Percentiles rank a stretch among this genome's conserved stretches.
phyloP scores from a whole-genome alignment of 2,329 filamentous ascomycete genomes.

The Rutstroemia sp. region DNA sequence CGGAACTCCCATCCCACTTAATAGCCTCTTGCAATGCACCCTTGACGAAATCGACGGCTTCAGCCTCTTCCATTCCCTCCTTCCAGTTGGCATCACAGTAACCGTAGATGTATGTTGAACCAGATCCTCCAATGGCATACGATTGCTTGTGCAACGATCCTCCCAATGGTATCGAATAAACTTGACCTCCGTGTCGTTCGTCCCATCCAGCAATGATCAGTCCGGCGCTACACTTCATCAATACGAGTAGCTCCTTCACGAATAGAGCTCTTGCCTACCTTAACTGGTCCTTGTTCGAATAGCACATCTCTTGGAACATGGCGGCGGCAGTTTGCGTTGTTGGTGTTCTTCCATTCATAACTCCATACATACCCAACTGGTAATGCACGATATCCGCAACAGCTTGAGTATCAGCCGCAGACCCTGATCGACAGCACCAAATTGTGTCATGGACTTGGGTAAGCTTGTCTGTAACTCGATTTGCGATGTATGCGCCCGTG shows the following conservation, averaged over 20 bases:
- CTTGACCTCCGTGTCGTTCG: conserved; percentile 87
- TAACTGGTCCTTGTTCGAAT: conserved; percentile 90
- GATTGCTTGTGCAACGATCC: conserved; percentile 96
- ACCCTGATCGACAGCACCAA: conserved; percentile 98
- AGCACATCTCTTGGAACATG: conserved; percentile 97
- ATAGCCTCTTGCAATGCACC: conserved; percentile 86
- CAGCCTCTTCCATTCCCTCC: conserved; percentile 87
- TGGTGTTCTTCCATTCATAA: conserved; percentile 80
- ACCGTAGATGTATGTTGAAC: conserved; percentile 98
- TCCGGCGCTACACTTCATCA: conserved; percentile 58
- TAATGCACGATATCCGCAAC: conserved; percentile 98
- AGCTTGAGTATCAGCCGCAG: conserved; percentile 94
- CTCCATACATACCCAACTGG: conserved; percentile 86
- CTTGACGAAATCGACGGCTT: conserved; percentile 90
- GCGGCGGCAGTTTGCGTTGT: conserved; percentile 93
- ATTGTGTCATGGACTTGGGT: conserved; percentile 98
- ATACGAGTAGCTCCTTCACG: background rate
- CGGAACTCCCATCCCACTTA: conserved; percentile 98
- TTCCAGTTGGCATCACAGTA: conserved; percentile 96
- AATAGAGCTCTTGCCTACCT: conserved; percentile 51
- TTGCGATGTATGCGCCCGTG: conserved; percentile 96
- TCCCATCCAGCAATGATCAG: conserved; percentile 99
- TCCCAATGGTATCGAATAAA: conserved; percentile 94
- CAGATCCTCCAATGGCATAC: conserved; percentile 92
- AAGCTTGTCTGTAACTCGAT: conserved; percentile 98